Percentiles rank a stretch among this genome's conserved stretches.
phyloP scores from a whole-genome alignment of 768 basidiomycete genomes.

The Rhizopogon vinicolor region DNA sequence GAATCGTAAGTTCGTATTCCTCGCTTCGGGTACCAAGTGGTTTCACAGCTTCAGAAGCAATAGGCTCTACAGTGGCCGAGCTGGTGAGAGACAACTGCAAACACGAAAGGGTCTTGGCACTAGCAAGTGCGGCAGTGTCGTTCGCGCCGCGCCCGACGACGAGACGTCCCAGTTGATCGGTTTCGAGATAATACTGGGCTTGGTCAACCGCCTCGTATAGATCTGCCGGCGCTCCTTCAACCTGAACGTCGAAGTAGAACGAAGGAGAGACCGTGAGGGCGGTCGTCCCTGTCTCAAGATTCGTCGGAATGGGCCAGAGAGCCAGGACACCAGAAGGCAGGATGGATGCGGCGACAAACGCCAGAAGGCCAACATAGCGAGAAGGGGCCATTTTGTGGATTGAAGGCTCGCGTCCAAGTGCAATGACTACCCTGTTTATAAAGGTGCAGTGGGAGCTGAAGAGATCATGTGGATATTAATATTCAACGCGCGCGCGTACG shows the following conservation, averaged over 20 bases:
- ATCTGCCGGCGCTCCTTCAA: conserved; percentile 26
- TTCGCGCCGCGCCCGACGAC: conserved; percentile 35
- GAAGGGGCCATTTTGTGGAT: conserved; percentile 1
- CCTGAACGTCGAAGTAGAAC: conserved; percentile 25
- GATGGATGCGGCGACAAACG: conserved; percentile 6
- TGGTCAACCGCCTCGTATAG: conserved; percentile 28
- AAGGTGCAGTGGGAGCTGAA: neutral
- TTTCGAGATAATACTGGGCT: conserved; percentile 25
- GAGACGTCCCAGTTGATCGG: conserved; percentile 35
- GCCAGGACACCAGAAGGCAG: conserved; percentile 7
- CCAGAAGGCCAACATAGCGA: conserved; percentile 4
- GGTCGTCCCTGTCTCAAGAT: conserved; percentile 20
- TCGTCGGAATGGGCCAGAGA: conserved; percentile 30
- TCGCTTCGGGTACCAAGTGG: conserved; percentile 37
- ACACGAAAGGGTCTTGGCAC: conserved; percentile 19
- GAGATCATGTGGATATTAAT: neutral
- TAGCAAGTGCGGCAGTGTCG: conserved; percentile 21
- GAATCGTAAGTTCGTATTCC: conserved; percentile 37
- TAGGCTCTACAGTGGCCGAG: conserved; percentile 17
- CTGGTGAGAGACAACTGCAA: conserved; percentile 23
- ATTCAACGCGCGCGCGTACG: neutral
- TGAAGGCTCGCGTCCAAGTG: neutral
- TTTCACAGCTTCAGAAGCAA: conserved; percentile 31
- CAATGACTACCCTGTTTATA: neutral
- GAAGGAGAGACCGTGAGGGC: conserved; percentile 17